Base-by-base conservation (phyloP, 176 grass and related monocot genomes). In the Dendrocalamus sinicus region DNA sequence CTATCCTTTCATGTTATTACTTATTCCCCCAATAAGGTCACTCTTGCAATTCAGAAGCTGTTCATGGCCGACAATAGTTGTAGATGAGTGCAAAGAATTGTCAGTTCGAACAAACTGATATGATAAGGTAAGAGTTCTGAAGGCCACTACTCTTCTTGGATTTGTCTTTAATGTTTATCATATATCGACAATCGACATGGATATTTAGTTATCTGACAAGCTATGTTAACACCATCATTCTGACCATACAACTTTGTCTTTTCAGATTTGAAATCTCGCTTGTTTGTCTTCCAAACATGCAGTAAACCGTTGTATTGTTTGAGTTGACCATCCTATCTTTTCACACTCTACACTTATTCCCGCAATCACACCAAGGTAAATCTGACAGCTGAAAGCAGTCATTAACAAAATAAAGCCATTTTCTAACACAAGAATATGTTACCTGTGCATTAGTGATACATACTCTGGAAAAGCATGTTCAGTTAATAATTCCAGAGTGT, bases 291-390 rank as follows among this genome's bases (percentile, higher is more conserved):
- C 15, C 54, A 64, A 72, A 83, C 57, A 76, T 71, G 6, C 7
- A 61, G 71, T 24, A 70, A 71, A 51, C 45, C 11, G 5, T 77
- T 64, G 59, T 77, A 88, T 61, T 89, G 71, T 75, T 83, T 50
- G 13, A 84, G 39, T 57, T 73, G 47, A 84, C 40, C 46, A 66
- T 67, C 15, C 19, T 89, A 52, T 78, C 22, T 54, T 75, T 48
- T 75, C 52, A 67, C 58, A 10, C 14, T 26, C 22, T 72, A 5
- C 15, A 62, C 44, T 74, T 79, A 73, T 84, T 67, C 23, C 8
- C 13, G 4, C 41, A 84, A 72, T 52, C 23, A 73, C 52, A 66
- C 48, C 6, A 79, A 79, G 50, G 35, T 8, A 43, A 84, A 79
- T 54, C 8, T 67, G 8, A 79, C 47, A 47, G 64, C 58, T 37